Evolutionary conservation across 1,139 yeast genomes (phyloP).

Genomic region (Petasospora rhodanensis): DNA sequence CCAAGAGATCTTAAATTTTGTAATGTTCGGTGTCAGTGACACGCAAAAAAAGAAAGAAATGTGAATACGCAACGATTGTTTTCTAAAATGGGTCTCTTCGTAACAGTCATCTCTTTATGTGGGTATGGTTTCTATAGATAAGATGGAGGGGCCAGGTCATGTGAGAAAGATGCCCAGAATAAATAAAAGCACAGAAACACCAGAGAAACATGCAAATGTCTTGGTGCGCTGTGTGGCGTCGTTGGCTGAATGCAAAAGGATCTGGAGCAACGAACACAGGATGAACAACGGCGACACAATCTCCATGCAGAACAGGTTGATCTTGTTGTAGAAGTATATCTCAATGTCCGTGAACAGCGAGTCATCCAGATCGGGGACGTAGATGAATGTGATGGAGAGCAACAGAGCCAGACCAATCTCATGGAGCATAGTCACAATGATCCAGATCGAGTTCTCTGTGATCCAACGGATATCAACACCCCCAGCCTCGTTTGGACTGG

Average conservation of each 20-base stretch:
- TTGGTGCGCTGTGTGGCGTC: constrained; percentile 5
- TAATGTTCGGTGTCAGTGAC: no score
- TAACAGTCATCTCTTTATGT: no score
- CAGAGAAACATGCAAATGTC: constrained; percentile 4
- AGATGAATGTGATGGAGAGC: constrained; percentile 23
- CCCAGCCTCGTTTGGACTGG: constrained; percentile 2
- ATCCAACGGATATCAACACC: constrained; percentile 11
- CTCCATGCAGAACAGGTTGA: constrained; percentile 14
- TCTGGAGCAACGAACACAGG: constrained; percentile 13
- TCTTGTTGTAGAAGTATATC: constrained; percentile 19
- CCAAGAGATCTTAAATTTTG: constrained; percentile 27
- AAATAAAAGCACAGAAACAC: constrained; percentile 9
- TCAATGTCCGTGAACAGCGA: constrained; percentile 16
- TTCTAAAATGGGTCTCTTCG: no score
- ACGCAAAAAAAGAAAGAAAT: no score
- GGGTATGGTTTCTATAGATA: no score
- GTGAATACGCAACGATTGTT: no score
- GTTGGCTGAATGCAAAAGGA: constrained; percentile 9
- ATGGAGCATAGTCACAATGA: constrained; percentile 12
- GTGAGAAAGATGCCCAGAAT: constrained; percentile 8
- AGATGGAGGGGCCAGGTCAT: no score
- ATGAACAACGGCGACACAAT: constrained; percentile 19
- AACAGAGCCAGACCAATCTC: constrained; percentile 22
- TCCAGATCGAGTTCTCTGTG: constrained; percentile 13
- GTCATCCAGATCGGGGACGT: constrained; percentile 20